phyloP scores from a whole-genome alignment of 176 grass and related monocot species.

The Oryza glaberrima region DNA sequence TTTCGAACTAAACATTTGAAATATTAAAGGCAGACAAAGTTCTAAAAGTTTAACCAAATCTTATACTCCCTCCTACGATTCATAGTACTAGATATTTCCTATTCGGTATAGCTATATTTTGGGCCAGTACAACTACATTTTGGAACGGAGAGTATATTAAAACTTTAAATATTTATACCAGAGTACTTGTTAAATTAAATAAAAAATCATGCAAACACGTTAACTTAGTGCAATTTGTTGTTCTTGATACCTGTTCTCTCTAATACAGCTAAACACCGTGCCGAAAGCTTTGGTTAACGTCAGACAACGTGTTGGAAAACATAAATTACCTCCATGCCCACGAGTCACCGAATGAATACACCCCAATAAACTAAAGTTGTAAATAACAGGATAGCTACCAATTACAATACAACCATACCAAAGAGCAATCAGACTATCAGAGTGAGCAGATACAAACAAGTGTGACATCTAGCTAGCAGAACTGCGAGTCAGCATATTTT shows the following conservation, averaged over 20 bases:
- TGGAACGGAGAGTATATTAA: no score
- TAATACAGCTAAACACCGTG: neutral
- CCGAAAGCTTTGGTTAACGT: neutral
- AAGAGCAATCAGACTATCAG: neutral
- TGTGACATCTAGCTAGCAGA: conserved; percentile 29
- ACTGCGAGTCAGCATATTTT: conserved; percentile 8
- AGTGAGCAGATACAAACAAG: neutral
- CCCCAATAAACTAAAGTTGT: neutral
- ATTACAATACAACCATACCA: conserved; percentile 8
- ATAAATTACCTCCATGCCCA: neutral
- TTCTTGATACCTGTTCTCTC: neutral
- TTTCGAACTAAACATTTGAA: no score
- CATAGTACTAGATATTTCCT: no score
- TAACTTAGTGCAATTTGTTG: neutral
- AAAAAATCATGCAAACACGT: no score
- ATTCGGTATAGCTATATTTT: no score
- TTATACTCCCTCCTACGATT: no score
- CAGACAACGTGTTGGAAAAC: neutral
- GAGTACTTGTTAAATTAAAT: no score
- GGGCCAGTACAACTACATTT: no score
- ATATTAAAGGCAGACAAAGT: no score
- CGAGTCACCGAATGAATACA: neutral
- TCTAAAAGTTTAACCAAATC: no score
- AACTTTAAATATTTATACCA: no score
- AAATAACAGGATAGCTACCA: neutral